Conservation (phyloP, 345 rosid genomes). For the Moricandia arvensis region DNA sequence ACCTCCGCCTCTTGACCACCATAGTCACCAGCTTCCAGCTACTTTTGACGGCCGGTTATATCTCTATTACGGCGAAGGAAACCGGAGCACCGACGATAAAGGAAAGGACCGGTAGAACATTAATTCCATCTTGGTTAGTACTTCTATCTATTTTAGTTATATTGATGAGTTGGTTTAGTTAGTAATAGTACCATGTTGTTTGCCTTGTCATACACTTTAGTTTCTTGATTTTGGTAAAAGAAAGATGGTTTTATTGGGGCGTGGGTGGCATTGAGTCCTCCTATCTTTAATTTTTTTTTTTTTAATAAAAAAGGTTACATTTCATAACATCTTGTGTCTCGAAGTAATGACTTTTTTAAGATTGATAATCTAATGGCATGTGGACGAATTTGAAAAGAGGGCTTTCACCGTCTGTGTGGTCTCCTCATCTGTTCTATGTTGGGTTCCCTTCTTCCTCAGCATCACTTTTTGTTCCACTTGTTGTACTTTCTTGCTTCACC, state of each 20-base stretch:
- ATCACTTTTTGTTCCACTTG: constrained; percentile 16
- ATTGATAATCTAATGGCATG: constrained; percentile 14
- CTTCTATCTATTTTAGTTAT: background rate
- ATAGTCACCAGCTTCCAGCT: constrained; percentile 64
- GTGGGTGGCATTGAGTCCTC: constrained; percentile 25
- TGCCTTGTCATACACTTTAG: constrained; percentile 12
- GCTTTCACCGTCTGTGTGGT: constrained; percentile 52
- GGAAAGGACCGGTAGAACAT: constrained; percentile 55
- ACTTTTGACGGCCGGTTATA: constrained; percentile 29
- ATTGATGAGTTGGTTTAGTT: constrained; percentile 7
- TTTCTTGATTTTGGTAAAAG: constrained; percentile 52
- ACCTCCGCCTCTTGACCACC: constrained; percentile 51
- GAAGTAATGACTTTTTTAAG: constrained; percentile 21
- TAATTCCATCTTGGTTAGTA: constrained; percentile 49
- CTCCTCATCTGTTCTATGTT: constrained; percentile 61
- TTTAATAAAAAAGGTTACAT: background rate
- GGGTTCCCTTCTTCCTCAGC: constrained; percentile 68
- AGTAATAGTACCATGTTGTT: constrained; percentile 25
- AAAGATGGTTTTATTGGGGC: constrained; percentile 37
- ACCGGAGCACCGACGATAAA: constrained; percentile 62
- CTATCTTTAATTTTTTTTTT: background rate
- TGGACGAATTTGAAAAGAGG: constrained; percentile 34
- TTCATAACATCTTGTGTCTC: constrained; percentile 16
- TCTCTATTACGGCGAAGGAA: constrained; percentile 56
- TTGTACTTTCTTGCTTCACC: background rate